Evolutionary conservation across 2,329 filamentous ascomycete species (phyloP), one percentile per base, ranked within the genome.

Genomic region (Calonectria naviculata): DNA sequence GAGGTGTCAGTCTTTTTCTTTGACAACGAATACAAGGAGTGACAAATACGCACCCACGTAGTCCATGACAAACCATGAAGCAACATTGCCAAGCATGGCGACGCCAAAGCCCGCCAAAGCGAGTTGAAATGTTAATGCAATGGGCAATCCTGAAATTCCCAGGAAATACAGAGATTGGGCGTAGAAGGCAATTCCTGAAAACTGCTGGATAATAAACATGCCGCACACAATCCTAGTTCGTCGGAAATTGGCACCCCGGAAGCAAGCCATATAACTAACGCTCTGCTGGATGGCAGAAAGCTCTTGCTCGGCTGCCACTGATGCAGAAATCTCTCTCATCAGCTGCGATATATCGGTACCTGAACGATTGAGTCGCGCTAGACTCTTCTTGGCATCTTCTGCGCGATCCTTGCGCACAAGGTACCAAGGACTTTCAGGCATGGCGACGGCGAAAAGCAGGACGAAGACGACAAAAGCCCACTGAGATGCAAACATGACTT

Each of bases 351-450:
- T 17, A 42, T 61, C 56, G 4, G 36, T 42, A 15, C 26, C 24
- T 29, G 36, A 21, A 9, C 17, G 42, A 5, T 61, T 17, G 24
- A 61, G 56, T 42, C 56, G 21, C 12, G 12, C 19, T 34, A 29
- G 13, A 17, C 46, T 65, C 24, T 54, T 54, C 34, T 17, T 42
- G 10, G 31, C 62, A 36, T 24, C 47, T 42, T 65, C 62, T 2
- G 8, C 9, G 13, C 56, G 56, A 17, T 38, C 29, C 21, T 61
- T 61, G 34, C 56, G 56, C 4, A 61, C 38, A 24, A 65, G 62
- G 36, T 65, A 65, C 62, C 62, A 65, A 13, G 62, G 62, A 34
- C 62, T 65, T 17, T 65, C 62, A 15, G 62, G 62, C 62, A 65
- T 65, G 24, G 42, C 15, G 26, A 54, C 36, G 7, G 62, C 46